Base-by-base conservation (phyloP, 1,284 basidiomycete species). In the Ustilago curta region DNA sequence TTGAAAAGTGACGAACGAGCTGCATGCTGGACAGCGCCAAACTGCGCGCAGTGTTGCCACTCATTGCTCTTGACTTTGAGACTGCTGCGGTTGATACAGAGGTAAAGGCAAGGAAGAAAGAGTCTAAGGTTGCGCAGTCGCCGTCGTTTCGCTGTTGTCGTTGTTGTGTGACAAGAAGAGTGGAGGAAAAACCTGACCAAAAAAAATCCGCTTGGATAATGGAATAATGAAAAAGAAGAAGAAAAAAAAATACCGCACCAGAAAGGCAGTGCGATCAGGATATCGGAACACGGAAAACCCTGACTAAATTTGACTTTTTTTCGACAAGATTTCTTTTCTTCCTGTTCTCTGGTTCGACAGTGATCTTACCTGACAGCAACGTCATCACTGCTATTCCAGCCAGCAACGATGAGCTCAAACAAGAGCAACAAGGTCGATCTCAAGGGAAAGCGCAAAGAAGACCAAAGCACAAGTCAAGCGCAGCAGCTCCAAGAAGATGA, bases 261-360 rank as follows among this genome's bases (percentile, higher is more conserved):
- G 27, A 59, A 11, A 23, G 16, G 31, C 57, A 52, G 32, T 18
- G 8, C 19, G 18, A 2, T 16, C 51, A 2, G 8, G n/a, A 11
- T 31, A 45, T 65, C 68, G 68, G 68, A 47, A 61, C 4, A 49
- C 68, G 68, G 68, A 42, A 70, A 70, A 70, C 58, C 62, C 62
- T 70, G 19, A 18, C n/a, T 35, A 40, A 52, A 64, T 56, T 59
- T 70, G 12, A 4, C 11, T 18, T 45, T 27, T 23, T 18, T 45
- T 27, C n/a, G 40, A 12, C 50, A 35, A 35, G 25, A 31, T 59
- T 63, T 70, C 52, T 64, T 59, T 63, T 70, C 52, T 64, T 62
- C 60, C 37, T 19, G 42, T 19, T n/a, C n/a, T 44, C 27, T 31
- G 14, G 35, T 32, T 43, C 27, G 37, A 35, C 18, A 25, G 14